phyloP scores from a whole-genome alignment of 2,329 filamentous ascomycete species.

The Zasmidium angulare region DNA sequence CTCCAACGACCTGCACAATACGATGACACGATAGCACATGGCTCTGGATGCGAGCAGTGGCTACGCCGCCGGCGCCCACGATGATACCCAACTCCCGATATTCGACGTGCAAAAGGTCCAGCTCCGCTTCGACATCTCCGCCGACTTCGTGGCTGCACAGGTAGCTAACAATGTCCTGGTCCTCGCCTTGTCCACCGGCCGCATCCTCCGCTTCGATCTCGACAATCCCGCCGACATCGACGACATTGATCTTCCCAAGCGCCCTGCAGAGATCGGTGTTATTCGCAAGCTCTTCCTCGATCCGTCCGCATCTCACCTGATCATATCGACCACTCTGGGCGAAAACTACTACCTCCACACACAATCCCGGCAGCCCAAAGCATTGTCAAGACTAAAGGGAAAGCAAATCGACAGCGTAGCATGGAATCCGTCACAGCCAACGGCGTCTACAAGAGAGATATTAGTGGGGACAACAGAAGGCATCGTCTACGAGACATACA shows the following conservation, averaged over 20 bases:
- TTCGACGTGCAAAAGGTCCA: conserved; percentile 93
- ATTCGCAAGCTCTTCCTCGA: conserved; percentile 97
- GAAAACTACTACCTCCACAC: conserved; percentile 99
- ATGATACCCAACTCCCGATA: conserved; percentile 70
- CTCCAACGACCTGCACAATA: background rate
- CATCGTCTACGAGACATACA: conserved; percentile 90
- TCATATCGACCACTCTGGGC: conserved; percentile 85
- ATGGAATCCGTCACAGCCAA: conserved; percentile 92
- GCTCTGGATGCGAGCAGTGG: conserved; percentile 25
- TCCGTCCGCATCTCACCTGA: conserved; percentile 89
- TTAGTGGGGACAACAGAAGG: conserved; percentile 89
- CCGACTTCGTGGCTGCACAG: conserved; percentile 93
- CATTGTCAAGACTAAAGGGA: conserved; percentile 77
- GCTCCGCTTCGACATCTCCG: conserved; percentile 89
- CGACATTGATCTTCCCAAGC: conserved; percentile 96
- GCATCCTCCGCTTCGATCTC: conserved; percentile 90
- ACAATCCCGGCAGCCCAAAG: conserved; percentile 83
- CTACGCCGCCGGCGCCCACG: conserved; percentile 29
- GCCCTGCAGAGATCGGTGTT: conserved; percentile 82
- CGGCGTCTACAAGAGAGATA: conserved; percentile 91
- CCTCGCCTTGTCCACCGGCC: conserved; percentile 84
- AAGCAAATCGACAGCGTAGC: conserved; percentile 86
- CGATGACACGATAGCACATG: conserved; percentile 21
- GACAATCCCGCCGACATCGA: conserved; percentile 95
- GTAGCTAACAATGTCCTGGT: conserved; percentile 97